Evolutionary conservation across 2,329 filamentous ascomycete species (phyloP), one percentile per base, ranked within the genome.

Genomic region (Escovopsis sp.): DNA sequence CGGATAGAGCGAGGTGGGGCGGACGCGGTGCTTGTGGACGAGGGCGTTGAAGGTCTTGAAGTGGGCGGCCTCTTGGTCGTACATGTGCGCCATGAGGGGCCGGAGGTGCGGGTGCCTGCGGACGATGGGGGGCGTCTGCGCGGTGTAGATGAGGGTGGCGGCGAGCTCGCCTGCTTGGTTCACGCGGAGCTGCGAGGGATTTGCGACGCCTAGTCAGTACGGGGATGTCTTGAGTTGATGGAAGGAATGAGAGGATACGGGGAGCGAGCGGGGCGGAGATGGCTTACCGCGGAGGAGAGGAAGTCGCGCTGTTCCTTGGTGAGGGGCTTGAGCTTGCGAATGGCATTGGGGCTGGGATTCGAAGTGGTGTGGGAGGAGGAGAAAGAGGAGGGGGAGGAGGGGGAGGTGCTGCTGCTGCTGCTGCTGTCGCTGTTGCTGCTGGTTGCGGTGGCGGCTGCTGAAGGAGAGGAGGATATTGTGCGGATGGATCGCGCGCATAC

Each of bases 141-240:
- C 80, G 1, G 77, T 79, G 67, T 96, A 98, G 61, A 98, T 98
- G 43, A 94, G 76, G 26, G 85, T 89, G 28, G 91, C 91, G 43
- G 91, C 91, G n/a, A 98, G 77, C 65, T 98, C 91, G 57, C 91
- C 91, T 23, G 91, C 87, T 65, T 98, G 91, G 63, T 98, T 96
- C 44, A 98, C 91, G 48, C 91, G 86, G 28, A 96, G 78, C 77
- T 82, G 34, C 23, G 23, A 23, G 23, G 23, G 28, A 96, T 78
- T 77, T 82, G 34, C 23, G 23, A 23, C 4, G 23, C 23, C 23
- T 23, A 6, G 23, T 23, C 23, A 23, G 23, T 23, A 4, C 6
- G 23, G 23, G 23, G 23, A 23, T 23, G 23, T 23, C 23, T 23
- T 4, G 15, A 15, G 15, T 15, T 6, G 23, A 6, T 23, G 23